Evolutionary conservation across 768 basidiomycete genomes (phyloP), one percentile per base, ranked within the genome.

Genomic region (Fomitopsis serialis): DNA sequence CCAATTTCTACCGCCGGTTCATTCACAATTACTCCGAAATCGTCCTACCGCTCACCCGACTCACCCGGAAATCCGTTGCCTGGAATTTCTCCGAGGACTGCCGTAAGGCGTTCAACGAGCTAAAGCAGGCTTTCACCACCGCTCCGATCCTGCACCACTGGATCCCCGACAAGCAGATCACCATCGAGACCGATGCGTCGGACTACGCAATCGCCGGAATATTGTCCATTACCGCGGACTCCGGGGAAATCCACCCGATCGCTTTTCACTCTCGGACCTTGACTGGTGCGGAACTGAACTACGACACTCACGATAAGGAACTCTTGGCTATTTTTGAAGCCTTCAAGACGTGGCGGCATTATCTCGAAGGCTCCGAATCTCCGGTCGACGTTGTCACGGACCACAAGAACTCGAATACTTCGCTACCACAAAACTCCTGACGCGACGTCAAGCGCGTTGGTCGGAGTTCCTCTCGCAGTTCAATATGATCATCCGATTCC

Each of bases 291-390:
- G 72, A 83, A 58, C 25, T 61, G 1, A 81, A 80, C 59, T 81
- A 82, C 54, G 64, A 76, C 13, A 72, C 77, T 19, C 69, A 79
- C 53, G 72, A 83, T 54, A 74, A 76, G 56, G 79, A 82, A 64
- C 61, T 80, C 13, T 66, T 80, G 0, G 75, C 74, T 1, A 70
- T 81, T 44, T 61, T 80, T 7, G 58, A 66, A 3, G 57, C 65
- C 0, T 67, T 73, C 46, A 37, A 49, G 12, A 27, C 59, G 12
- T 68, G 62, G 58, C 50, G 62, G 0, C 52, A 58, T 23, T 70
- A 57, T 25, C 59, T 71, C 21, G 49, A 59, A 19, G 61, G 62
- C 4, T 43, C 60, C 6, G 17, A 3, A 12, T 15, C 21, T 7
- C 55, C 54, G 5, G 45, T 69, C 36, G 29, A 46, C 3, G 58